Evolutionary conservation across 1,139 yeast species (phyloP), one percentile per base, ranked within the genome.

Genomic region (Yamadazyma epiphylla): DNA sequence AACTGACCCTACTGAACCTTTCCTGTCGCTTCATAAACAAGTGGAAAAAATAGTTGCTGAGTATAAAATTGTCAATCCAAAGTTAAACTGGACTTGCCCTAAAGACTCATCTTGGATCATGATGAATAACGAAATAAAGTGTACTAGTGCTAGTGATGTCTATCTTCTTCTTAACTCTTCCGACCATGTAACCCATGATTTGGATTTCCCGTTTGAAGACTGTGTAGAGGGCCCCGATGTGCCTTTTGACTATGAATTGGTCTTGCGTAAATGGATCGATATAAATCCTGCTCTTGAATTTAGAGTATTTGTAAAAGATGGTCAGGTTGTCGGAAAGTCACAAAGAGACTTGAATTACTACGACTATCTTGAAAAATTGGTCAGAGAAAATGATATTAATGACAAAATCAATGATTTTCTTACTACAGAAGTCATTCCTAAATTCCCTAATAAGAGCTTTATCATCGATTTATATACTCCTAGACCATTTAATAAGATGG

Each of bases 71-170:
- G 88, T 88, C 5, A 69, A 86, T 2, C 97, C 97, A 1, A 91
- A 91, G 49, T 64, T 91, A 43, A 91, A 91, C 60, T 91, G 98
- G 98, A 86, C 96, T 1, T 83, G 96, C 1, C 98, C 99, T 1
- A 82, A 80, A 47, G 99, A 91, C 56, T 87, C 97, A 5, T 73
- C 78, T 1, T 91, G 98, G 98, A 89, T 91, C 19, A 62, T 85
- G 49, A 73, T 94, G 2, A 80, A 84, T 22, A 83, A 85, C 45
- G 70, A 85, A 4, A 73, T 84, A 67, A 72, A 75, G 46, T 88
- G 97, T 49, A 67, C 60, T 11, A 69, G 68, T 21, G 77, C 82
- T 0, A 72, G 80, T 25, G 99, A 91, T 42, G 59, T 91, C 0
- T 89, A 88, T 42, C 55, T 91, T 32, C 58, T 91, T 11, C 57